Conservation (phyloP, 2,329 filamentous ascomycete species). For the Aspergillus versicolor region DNA sequence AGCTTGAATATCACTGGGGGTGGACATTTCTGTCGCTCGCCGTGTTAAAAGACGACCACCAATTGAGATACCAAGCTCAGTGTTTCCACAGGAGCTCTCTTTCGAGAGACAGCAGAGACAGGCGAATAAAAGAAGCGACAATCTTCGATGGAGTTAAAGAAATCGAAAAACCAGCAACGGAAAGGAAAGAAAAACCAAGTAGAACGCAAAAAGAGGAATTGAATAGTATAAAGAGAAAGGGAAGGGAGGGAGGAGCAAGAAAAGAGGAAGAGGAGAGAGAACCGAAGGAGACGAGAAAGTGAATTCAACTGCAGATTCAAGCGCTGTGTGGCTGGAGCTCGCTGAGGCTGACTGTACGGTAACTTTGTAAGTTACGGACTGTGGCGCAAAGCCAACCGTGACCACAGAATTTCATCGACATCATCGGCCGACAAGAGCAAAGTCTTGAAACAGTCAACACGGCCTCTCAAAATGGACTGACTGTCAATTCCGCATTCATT, state of each 20-base stretch:
- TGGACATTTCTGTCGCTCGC: constrained; percentile 48
- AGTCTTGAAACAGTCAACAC: not conserved
- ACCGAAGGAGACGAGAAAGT: constrained; percentile 15
- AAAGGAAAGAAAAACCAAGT: not conserved
- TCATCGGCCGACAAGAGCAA: not conserved
- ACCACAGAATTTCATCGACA: not conserved
- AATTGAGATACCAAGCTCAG: constrained; percentile 26
- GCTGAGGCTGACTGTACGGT: constrained; percentile 5
- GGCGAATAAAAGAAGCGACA: constrained; percentile 11
- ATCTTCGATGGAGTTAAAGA: constrained; percentile 1
- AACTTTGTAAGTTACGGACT: not conserved
- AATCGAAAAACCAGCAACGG: constrained; percentile 13
- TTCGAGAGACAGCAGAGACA: constrained; percentile 26
- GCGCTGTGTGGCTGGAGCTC: constrained; percentile 19
- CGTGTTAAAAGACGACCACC: constrained; percentile 29
- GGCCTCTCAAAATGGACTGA: not conserved
- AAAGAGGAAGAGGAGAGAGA: constrained; percentile 12
- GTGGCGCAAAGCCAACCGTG: not conserved
- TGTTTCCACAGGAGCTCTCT: constrained; percentile 32
- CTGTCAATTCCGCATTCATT: not conserved
- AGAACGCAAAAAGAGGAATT: constrained; percentile 5
- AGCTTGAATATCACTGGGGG: constrained; percentile 47
- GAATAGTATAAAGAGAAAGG: constrained; percentile 17
- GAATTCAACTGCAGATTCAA: constrained; percentile 22
- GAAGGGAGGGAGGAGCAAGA: constrained; percentile 14